Base-by-base conservation (phyloP, 1,139 yeast species). In the Sugiyamaella neomexicana region DNA sequence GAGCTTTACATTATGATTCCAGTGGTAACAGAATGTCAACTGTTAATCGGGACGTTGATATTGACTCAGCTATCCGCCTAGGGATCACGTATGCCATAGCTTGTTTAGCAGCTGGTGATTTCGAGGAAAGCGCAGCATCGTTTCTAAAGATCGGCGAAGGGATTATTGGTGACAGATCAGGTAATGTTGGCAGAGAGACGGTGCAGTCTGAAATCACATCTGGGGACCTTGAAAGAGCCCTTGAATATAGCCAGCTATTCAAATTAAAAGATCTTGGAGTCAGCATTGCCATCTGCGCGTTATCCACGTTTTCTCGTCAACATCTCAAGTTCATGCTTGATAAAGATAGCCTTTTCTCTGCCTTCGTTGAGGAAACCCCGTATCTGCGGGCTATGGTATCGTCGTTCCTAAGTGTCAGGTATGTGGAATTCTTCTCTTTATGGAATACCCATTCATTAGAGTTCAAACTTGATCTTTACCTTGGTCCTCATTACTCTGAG, bases 311-410 rank as follows among this genome's bases (percentile, higher is more conserved):
- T 36, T 50, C 58, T 10, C 55, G 68, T 34, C 57, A 56, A 12
- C 63, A 65, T 52, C 57, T 65, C 27, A 50, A 58, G 44, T 63
- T 51, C 46, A 53, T 65, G 48, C 53, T 60, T 27, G 57, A 61
- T 43, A 59, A 59, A 60, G 95, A 87, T 66, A 80, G 80, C 56
- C 79, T 78, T 31, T 89, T 88, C 70, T 88, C 85, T 63, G 77
- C 80, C 49, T 86, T 87, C 64, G 77, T 86, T 40, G 82, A 79
- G 52, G 58, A 52, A 1, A 34, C 58, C 5, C 55, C 50, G 10
- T 55, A 57, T 43, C 29, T 59, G 34, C 49, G 55, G n/a, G 49
- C 52, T 15, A 48, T 60, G 50, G 54, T 62, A 15, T 40, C 53
- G 12, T 42, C 58, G 6, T 58, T 62, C 37, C 12, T 52, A 10